Evolutionary conservation across 768 basidiomycete genomes (phyloP).

Genomic region (Termitomyces sp.): DNA sequence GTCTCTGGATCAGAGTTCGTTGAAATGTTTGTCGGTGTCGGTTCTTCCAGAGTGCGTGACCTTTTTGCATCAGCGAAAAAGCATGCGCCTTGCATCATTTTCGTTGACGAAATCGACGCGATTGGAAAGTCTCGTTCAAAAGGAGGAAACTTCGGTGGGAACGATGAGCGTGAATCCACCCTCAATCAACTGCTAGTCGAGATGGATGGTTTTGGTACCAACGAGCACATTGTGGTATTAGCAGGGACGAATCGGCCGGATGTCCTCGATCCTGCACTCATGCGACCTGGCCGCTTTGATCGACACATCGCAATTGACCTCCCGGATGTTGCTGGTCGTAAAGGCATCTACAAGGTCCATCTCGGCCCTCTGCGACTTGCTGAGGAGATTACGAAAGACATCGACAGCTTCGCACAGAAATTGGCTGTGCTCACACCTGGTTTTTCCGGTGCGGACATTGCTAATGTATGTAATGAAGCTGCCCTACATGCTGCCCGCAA

Average conservation of each 20-base stretch:
- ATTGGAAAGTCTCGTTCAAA: conserved; percentile 92
- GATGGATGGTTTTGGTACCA: conserved; percentile 99
- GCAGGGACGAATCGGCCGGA: conserved; percentile 97
- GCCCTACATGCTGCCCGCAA: conserved; percentile 92
- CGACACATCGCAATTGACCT: conserved; percentile 93
- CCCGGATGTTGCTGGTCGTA: conserved; percentile 91
- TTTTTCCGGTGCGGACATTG: conserved; percentile 98
- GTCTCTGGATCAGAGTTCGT: conserved; percentile 99
- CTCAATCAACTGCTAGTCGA: conserved; percentile 97
- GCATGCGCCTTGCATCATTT: conserved; percentile 97
- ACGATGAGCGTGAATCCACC: conserved; percentile 97
- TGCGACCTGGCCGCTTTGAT: conserved; percentile 98
- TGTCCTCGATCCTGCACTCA: conserved; percentile 90
- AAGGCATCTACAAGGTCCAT: conserved; percentile 93
- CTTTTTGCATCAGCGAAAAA: conserved; percentile 97
- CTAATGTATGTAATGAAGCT: conserved; percentile 98
- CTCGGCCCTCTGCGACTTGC: conserved; percentile 77
- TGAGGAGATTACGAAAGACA: conserved; percentile 43
- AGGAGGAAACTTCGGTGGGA: conserved; percentile 75
- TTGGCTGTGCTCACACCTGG: conserved; percentile 95
- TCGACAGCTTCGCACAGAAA: conserved; percentile 75
- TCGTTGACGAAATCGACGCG: conserved; percentile 99
- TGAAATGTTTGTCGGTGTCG: conserved; percentile 99
- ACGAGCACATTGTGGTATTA: conserved; percentile 93
- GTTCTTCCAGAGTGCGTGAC: conserved; percentile 95